phyloP scores from a whole-genome alignment of 169 alveolate genomes.

The Plasmodium gonderi region DNA sequence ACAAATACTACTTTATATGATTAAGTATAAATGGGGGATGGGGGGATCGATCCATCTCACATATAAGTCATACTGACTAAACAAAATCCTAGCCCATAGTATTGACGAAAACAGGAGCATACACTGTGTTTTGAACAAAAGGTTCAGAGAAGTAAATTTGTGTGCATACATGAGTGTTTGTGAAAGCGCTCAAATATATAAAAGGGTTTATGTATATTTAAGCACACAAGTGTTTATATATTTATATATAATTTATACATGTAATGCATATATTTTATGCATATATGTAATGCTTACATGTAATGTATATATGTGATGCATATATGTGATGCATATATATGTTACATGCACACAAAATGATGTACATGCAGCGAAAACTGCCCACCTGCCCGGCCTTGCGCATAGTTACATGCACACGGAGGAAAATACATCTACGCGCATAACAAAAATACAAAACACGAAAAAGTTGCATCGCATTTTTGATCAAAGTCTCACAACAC shows the following conservation, averaged over 20 bases:
- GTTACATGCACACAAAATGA: too few species aligned
- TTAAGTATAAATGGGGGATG: not conserved
- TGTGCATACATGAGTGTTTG: not conserved
- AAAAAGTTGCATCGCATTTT: not conserved
- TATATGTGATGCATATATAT: too few species aligned
- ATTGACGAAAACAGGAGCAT: too few species aligned
- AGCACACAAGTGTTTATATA: too few species aligned
- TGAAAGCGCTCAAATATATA: too few species aligned
- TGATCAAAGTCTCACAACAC: not conserved
- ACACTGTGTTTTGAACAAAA: not conserved
- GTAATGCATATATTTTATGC: too few species aligned
- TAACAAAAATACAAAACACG: not conserved
- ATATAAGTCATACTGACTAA: too few species aligned
- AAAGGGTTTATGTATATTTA: too few species aligned
- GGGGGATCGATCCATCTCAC: too few species aligned
- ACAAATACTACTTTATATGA: not conserved
- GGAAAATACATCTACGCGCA: not conserved
- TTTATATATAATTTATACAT: too few species aligned
- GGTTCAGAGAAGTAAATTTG: not conserved
- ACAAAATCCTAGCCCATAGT: too few species aligned
- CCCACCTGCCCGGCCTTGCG: not conserved
- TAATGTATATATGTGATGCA: not conserved
- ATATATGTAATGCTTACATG: not conserved
- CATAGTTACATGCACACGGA: slow-evolving; percentile 39
- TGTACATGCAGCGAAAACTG: not conserved